Evolutionary conservation across 2,329 filamentous ascomycete genomes (phyloP).

Genomic region (Colletotrichum sublineola): DNA sequence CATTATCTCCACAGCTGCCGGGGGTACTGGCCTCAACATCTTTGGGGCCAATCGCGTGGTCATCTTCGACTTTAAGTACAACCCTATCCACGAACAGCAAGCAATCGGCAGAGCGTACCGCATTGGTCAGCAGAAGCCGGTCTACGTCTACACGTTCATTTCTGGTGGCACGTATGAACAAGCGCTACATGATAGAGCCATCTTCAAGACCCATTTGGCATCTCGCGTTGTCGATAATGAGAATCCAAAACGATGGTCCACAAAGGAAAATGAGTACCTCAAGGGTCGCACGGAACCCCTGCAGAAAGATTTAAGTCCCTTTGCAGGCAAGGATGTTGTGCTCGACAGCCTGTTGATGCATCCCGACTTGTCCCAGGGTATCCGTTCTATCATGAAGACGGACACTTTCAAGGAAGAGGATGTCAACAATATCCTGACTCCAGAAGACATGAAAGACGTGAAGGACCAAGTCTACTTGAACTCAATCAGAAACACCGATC

Average conservation of each 20-base stretch:
- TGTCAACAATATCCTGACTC: constrained; percentile 68
- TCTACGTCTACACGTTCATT: constrained; percentile 87
- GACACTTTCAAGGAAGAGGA: constrained; percentile 82
- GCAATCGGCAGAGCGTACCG: constrained; percentile 89
- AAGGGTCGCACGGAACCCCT: constrained; percentile 65
- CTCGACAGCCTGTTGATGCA: constrained; percentile 64
- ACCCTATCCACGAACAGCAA: constrained; percentile 86
- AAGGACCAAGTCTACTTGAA: constrained; percentile 55
- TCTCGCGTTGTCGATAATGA: constrained; percentile 87
- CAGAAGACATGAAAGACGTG: constrained; percentile 71
- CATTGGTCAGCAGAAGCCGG: constrained; percentile 83
- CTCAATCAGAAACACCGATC: constrained; percentile 51
- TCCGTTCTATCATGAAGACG: constrained; percentile 73
- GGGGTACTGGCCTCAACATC: constrained; percentile 87
- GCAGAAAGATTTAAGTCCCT: constrained; percentile 65
- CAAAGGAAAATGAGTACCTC: constrained; percentile 50
- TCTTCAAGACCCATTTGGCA: constrained; percentile 88
- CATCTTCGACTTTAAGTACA: constrained; percentile 87
- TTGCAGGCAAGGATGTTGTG: constrained; percentile 73
- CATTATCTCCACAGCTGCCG: constrained; percentile 86
- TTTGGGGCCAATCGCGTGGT: constrained; percentile 87
- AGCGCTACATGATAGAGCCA: constrained; percentile 76
- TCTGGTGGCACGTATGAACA: constrained; percentile 85
- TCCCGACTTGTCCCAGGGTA: constrained; percentile 52
- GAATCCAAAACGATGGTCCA: constrained; percentile 77